Base-by-base conservation (phyloP, 306 rosid species). In the Dryas alaskensis region DNA sequence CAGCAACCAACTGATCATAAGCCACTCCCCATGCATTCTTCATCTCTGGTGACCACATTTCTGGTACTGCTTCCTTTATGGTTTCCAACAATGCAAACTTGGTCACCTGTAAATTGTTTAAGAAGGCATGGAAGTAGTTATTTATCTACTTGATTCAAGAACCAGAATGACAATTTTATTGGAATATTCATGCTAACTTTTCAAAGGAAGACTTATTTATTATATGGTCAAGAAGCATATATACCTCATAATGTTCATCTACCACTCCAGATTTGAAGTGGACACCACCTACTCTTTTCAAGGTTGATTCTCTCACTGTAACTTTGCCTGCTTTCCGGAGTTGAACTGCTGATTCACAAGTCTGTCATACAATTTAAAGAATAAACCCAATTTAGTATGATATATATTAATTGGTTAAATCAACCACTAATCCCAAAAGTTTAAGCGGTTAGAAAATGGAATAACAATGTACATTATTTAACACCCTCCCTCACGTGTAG, bases 21-120 rank as follows among this genome's bases (percentile, higher is more conserved):
- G 96, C 98, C 78, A 82, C 87, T 74, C 82, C 91, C 96, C 98
- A 92, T 55, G 98, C 98, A 61, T 77, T 75, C 83, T 85, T 92
- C 96, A 88, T 87, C 47, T 75, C 88, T 2, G 81, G 80, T 13
- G 88, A 88, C 98, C 98, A 92, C 81, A 85, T 88, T 59, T 92
- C 92, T 40, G 91, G 87, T 0, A 90, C 90, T 51, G 92, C 94
- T 69, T 84, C 92, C 70, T 87, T 88, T 73, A 92, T 87, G 3
- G 84, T 88, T 60, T 92, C 94, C 81, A 92, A 53, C 52, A 92
- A 86, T 58, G 98, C 96, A 58, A 69, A 92, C 45, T 78, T 92
- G 39, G 84, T 66, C 4, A 92, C 98, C 97, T 92, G 39, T 55
- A 60, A 16, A 16, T 43, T 60, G 37, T 45, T 62, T 17, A 37